These are phyloP conservation scores for Torrubiellomyces zombiae DNA, from an alignment of 2,329 filamentous ascomycete species.

Conservation along the genomic window DNA sequence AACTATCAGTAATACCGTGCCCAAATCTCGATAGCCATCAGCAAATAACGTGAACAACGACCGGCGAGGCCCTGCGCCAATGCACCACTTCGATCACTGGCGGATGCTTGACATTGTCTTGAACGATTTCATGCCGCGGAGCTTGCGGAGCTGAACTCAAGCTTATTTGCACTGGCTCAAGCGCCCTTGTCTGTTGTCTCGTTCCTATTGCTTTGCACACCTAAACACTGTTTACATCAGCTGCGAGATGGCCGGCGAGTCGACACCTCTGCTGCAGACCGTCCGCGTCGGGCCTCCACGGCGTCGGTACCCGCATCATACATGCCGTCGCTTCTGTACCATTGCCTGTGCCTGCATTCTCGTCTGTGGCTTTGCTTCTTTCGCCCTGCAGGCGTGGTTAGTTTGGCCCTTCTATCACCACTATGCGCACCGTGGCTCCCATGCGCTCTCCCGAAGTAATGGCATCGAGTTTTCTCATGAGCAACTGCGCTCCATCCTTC, in stretches of 20 bases:
- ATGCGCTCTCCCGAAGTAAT: constrained; percentile 11
- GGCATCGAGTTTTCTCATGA: constrained; percentile 21
- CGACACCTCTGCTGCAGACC: constrained; percentile 50
- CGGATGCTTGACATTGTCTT: too few relatives aligned
- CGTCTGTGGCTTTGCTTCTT: constrained; percentile 30
- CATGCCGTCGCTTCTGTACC: constrained; percentile 49
- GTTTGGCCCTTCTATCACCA: constrained; percentile 18
- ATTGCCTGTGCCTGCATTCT: constrained; percentile 39
- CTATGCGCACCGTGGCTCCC: constrained; percentile 14
- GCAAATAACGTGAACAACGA: too few relatives aligned
- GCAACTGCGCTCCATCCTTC: constrained; percentile 37
- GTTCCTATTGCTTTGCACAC: too few relatives aligned
- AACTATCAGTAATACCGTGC: too few relatives aligned
- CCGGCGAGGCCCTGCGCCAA: too few relatives aligned
- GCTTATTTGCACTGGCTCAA: too few relatives aligned
- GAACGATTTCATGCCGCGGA: too few relatives aligned
- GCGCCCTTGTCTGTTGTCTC: too few relatives aligned
- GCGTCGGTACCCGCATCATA: constrained; percentile 40
- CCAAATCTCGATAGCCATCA: too few relatives aligned
- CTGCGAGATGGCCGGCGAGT: constrained; percentile 31
- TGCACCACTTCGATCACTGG: too few relatives aligned
- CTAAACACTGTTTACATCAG: neutral
- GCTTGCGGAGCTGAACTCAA: too few relatives aligned
- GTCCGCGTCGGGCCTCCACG: constrained; percentile 36
- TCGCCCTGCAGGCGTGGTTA: constrained; percentile 30